Evolutionary conservation across 306 rosid genomes (phyloP).

Genomic region (Arachis stenosperma): DNA sequence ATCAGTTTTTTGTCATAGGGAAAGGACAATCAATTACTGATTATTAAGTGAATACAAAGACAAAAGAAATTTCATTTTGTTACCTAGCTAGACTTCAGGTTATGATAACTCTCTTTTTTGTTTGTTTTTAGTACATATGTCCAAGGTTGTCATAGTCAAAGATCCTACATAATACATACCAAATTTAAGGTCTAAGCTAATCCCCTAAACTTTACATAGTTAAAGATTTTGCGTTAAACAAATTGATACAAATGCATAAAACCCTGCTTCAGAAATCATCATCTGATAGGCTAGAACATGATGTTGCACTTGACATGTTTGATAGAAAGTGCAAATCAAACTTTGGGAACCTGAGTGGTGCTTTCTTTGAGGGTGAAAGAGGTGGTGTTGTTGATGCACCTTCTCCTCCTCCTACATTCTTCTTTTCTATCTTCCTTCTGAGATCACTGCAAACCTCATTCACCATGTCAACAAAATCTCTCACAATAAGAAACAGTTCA

Average conservation of each 20-base stretch:
- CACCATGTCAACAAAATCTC: conserved; percentile 71
- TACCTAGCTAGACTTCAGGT: background rate
- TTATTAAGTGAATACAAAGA: background rate
- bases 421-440: conserved; percentile 53
- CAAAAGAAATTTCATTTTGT: background rate
- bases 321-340: conserved; percentile 55
- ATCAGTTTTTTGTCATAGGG: background rate
- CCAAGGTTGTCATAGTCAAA: background rate
- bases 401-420: conserved; percentile 37
- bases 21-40: background rate
- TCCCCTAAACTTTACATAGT: background rate
- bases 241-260: conserved; percentile 6
- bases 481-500: conserved; percentile 63
- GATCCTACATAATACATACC: background rate
- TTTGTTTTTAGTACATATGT: background rate
- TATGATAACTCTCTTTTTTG: background rate
- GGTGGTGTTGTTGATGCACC: conserved; percentile 49
- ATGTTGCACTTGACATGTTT: conserved; percentile 33
- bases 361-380: conserved; percentile 52
- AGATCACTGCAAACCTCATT: conserved; percentile 60
- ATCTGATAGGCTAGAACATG: conserved; percentile 59
- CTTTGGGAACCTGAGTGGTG: conserved; percentile 47
- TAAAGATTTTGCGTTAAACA: conserved; percentile 30
- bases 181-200: background rate
- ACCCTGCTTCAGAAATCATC: conserved; percentile 57